Base-by-base conservation (phyloP, 257 asterid genomes). In the Henckelia pumila region DNA sequence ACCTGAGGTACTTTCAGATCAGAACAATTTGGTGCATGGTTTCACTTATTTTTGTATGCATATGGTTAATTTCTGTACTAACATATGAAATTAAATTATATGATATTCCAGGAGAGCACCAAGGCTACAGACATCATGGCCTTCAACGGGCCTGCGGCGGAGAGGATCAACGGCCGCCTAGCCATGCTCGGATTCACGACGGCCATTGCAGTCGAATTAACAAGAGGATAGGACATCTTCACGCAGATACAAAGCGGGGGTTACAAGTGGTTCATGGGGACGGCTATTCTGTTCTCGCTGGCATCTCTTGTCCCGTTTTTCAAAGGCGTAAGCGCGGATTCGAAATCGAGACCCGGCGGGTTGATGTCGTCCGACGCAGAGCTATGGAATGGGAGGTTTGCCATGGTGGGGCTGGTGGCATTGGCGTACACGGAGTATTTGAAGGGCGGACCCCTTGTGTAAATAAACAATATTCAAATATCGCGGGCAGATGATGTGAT, bases 161-260 rank as follows among this genome's bases (percentile, higher is more conserved):
- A 90, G 81, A 77, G 95, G 64, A 88, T 90, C 67, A 90, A 88
- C 69, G 97, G 97, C 0, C 78, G 97, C 56, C 76, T 90, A 56
- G 95, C 92, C 7, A 90, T 88, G 97, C 68, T 86, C 29, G 97
- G 97, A 3, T 90, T 90, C 57, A 87, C 78, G 23, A 63, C 96
- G 20, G 97, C 97, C 11, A 71, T 90, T 0, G 97, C 86, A 1
- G 79, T 80, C 13, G 97, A 90, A 59, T 1, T 86, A 24, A 79
- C 84, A 11, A 90, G 67, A 24, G 97, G 97, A 0, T 83, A 79
- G 35, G 97, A 78, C 40, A 8, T 90, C 10, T 79, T 83, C 19
- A 6, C 84, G 5, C 97, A 88, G 19, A 47, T 90, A 7, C 73
- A 77, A 3, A 76, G 77, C 49, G 97, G 96, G 14, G 97, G 97